Evolutionary conservation across 345 rosid genomes (phyloP), one percentile per base, ranked within the genome.

Genomic region (Citrus mangshanensis): DNA sequence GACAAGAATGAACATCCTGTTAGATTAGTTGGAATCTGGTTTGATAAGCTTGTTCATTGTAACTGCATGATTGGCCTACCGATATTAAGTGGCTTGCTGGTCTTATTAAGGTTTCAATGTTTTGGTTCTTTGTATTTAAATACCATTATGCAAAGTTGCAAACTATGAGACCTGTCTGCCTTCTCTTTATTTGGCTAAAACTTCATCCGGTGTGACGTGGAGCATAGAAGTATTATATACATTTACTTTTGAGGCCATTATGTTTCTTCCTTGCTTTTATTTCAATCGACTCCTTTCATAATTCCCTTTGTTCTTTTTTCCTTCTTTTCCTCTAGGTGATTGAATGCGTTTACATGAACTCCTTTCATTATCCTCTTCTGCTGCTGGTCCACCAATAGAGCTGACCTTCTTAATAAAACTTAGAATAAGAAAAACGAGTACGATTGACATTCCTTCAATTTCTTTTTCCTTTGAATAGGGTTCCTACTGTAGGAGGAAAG

Each of bases 401-500:
- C 4, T 21, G 46, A 30, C 62, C 24, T 54, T 28, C 28, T 32
- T 63, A 10, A 51, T 75, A 21, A 46, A 63, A 28, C 9, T n/a
- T 21, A 32, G 13, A 34, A 13, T n/a, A 7, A 27, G 6, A 70
- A 46, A 4, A 58, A 22, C 28, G 4, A 51, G 19, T 51, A 51
- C 38, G 13, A 68, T 68, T 59, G 40, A 56, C 59, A 18, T 27
- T 67, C 22, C 34, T 80, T 3, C 30, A 62, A 64, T 66, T 42
- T 25, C 27, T 76, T 78, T 66, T 54, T 72, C 21, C 25, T 69
- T 34, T 81, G 83, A 60, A 51, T 67, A 92, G 97, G 90, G 82
- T 92, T 88, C 99, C 97, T 66, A 90, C 90, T 10, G 96, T 95
- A 12, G 99, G 98, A 77, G 97, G 97, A 76, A 87, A 68, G 72